Conservation (phyloP, 176 grass and related monocot species). For the Oryza meyeriana region DNA sequence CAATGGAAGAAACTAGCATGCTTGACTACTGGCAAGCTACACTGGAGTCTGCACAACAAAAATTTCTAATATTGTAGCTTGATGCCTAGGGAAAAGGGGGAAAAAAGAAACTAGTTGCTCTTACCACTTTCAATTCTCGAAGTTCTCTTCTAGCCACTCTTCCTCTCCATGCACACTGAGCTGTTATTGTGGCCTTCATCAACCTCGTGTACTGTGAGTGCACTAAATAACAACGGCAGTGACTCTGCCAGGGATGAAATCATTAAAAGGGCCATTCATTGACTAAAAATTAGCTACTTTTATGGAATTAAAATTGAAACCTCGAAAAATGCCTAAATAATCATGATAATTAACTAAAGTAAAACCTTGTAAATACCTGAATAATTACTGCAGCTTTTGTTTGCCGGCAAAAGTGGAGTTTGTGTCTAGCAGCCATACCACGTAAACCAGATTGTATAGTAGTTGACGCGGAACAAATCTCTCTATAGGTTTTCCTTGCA, state of each 20-base stretch:
- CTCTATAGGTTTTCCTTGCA: constrained; percentile 57
- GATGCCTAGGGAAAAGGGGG: not conserved
- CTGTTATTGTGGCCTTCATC: constrained; percentile 52
- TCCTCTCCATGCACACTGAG: constrained; percentile 83
- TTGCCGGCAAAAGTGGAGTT: constrained; percentile 47
- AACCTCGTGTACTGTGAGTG: constrained; percentile 50
- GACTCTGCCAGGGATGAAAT: constrained; percentile 52
- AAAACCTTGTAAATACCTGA: constrained; percentile 48
- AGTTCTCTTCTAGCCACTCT: constrained; percentile 81
- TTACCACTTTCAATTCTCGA: constrained; percentile 85
- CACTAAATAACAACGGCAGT: constrained; percentile 51
- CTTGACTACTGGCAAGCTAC: not conserved
- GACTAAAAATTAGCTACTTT: not conserved
- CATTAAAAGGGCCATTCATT: not conserved
- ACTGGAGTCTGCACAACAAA: constrained; percentile 8
- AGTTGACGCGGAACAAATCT: constrained; percentile 52
- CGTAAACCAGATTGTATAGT: constrained; percentile 72
- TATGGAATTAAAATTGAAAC: constrained; percentile 14
- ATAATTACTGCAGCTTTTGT: constrained; percentile 85
- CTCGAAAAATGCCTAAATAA: constrained; percentile 59
- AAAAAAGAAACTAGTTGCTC: not conserved
- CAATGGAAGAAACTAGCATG: not conserved
- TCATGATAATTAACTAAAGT: constrained; percentile 46
- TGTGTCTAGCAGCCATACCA: constrained; percentile 66
- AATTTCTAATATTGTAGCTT: constrained; percentile 3